Percentiles rank a stretch among this genome's conserved stretches.
phyloP scores from a whole-genome alignment of 768 basidiomycete genomes.

The Chalciporus chontae region DNA sequence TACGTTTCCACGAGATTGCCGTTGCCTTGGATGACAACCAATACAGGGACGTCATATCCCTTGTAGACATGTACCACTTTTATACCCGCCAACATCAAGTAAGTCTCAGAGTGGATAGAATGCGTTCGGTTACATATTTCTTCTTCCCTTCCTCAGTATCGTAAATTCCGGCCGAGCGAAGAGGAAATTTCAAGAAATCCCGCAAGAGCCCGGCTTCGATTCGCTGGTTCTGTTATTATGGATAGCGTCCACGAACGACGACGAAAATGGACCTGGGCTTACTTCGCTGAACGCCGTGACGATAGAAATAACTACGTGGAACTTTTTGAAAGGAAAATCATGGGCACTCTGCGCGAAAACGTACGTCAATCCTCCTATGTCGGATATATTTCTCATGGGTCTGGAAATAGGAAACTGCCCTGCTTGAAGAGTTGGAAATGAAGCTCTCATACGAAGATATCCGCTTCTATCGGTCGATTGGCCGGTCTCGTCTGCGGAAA shows the following conservation, averaged over 20 bases:
- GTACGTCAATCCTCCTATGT: constrained; percentile 39
- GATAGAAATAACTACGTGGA: constrained; percentile 82
- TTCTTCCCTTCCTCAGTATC: constrained; percentile 49
- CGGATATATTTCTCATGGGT: background rate
- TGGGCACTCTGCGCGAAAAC: constrained; percentile 46
- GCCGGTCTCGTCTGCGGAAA: constrained; percentile 82
- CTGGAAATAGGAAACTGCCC: constrained; percentile 43
- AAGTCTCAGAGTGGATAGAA: constrained; percentile 13
- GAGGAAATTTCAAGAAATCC: constrained; percentile 55
- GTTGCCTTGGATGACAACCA: constrained; percentile 90
- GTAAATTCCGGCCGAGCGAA: constrained; percentile 70
- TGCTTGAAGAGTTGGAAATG: constrained; percentile 65
- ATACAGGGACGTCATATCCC: constrained; percentile 88
- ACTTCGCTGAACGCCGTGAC: constrained; percentile 84
- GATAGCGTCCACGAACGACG: constrained; percentile 80
- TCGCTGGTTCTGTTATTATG: constrained; percentile 77
- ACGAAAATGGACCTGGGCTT: constrained; percentile 87
- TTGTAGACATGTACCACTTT: constrained; percentile 96
- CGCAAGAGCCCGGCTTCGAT: constrained; percentile 67
- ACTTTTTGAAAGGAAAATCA: constrained; percentile 74
- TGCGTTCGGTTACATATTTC: background rate
- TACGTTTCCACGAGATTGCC: constrained; percentile 91
- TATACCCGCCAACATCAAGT: constrained; percentile 84
- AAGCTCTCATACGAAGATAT: constrained; percentile 93
- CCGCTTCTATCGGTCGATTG: constrained; percentile 94